Base-by-base conservation (phyloP, 306 rosid genomes). In the Purshia tridentata region DNA sequence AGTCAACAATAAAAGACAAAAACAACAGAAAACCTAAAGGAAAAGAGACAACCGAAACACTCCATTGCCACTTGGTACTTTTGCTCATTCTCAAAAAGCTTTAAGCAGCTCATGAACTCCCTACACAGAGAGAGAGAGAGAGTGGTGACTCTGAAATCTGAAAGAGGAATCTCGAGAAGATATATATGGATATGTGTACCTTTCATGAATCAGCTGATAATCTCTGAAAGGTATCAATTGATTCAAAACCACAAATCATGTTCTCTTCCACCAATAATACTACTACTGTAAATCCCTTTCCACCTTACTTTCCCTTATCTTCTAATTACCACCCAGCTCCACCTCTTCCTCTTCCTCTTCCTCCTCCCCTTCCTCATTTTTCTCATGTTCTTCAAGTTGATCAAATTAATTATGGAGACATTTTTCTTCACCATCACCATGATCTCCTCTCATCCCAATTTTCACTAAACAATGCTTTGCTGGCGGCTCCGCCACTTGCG, bases 251-350 rank as follows among this genome's bases (percentile, higher is more conserved):
- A 57, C 19, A 57, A 72, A 77, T n/a, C 63, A 92, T 92, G 98
- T 86, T 85, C 79, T 82, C 95, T 77, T 82, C 89, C 23, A 67
- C 75, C 59, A 77, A 70, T 69, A 76, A 57, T 15, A 69, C 46
- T 50, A 52, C 22, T 20, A 19, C 15, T 70, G 35, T 75, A 52
- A 77, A 62, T 84, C 86, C 86, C 69, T 84, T 67, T 72, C 85
- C 91, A 64, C 83, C 67, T 20, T 57, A 72, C 73, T 85, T 82
- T 56, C 85, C 89, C 39, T 72, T 88, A 4, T 83, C 86, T 20
- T 83, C 91, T 56, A 69, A 82, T 51, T 67, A 73, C 16, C 77
- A 65, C 12, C 84, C 76, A 3, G 55, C 16, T 29, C 51, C 68
- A 22, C 69, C 70, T 55, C 58, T 19, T 9, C 63, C 16, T 19